Evolutionary conservation across 2,329 filamentous ascomycete genomes (phyloP).

Genomic region (Penicillium occitanis): DNA sequence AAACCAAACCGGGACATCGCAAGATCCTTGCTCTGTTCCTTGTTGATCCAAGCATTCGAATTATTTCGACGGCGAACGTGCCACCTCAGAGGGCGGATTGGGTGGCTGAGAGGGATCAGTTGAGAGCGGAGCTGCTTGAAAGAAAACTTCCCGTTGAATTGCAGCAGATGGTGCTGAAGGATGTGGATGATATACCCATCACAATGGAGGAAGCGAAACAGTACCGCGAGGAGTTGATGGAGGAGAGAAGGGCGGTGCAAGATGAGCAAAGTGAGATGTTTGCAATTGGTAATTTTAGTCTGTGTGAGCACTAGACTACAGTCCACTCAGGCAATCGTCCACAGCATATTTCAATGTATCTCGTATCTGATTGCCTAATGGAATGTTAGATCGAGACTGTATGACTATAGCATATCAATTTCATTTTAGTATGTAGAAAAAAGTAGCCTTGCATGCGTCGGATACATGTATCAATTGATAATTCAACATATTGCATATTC

Average conservation of each 20-base stretch:
- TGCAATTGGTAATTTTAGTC: background rate
- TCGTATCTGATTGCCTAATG: background rate
- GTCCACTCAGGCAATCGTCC: background rate
- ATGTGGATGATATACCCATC: slow-evolving; percentile 25
- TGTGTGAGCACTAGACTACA: slow-evolving; percentile 9
- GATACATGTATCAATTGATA: too few relatives aligned
- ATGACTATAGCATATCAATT: too few relatives aligned
- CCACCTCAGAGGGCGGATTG: slow-evolving; percentile 54
- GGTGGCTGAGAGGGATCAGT: slow-evolving; percentile 19
- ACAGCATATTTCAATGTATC: background rate
- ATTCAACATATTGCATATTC: too few relatives aligned
- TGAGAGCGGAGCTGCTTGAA: slow-evolving; percentile 29
- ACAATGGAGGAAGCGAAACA: slow-evolving; percentile 41
- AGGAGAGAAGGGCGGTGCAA: slow-evolving; percentile 2
- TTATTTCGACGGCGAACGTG: slow-evolving; percentile 56
- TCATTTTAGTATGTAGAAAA: too few relatives aligned
- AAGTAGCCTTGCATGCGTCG: too few relatives aligned
- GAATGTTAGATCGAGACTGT: too few relatives aligned
- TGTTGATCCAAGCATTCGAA: slow-evolving; percentile 56
- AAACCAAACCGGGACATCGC: slow-evolving; percentile 53
- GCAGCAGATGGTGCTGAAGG: slow-evolving; percentile 8
- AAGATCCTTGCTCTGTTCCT: slow-evolving; percentile 59
- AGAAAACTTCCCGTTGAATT: background rate
- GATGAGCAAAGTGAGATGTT: background rate
- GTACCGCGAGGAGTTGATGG: slow-evolving; percentile 26